Conservation (phyloP, 768 basidiomycete species). For the Filobasidium wieringae region DNA sequence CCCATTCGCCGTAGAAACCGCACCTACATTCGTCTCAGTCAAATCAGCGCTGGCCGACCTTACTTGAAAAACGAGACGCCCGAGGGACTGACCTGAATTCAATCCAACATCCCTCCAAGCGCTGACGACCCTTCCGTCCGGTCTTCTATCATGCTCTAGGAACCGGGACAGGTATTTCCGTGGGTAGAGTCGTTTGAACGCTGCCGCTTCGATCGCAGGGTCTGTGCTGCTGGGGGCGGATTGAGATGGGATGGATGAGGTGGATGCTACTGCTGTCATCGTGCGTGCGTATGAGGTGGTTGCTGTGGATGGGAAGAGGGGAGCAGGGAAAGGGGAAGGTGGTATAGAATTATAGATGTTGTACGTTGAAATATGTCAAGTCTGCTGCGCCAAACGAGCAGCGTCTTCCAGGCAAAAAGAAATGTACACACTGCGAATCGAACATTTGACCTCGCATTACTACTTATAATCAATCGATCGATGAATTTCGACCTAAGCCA, state of each 20-base stretch:
- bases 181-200: slow-evolving; percentile 83
- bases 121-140: slow-evolving; percentile 63
- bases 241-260: slow-evolving; percentile 10
- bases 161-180: slow-evolving; percentile 77
- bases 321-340: too few relatives aligned
- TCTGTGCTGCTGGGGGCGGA: background rate
- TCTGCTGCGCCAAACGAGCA: too few relatives aligned
- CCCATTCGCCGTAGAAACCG: slow-evolving; percentile 85
- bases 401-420: too few relatives aligned
- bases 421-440: too few relatives aligned
- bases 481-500: too few relatives aligned
- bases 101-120: slow-evolving; percentile 65
- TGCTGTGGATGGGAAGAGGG: too few relatives aligned
- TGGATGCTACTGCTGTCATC: slow-evolving; percentile 16
- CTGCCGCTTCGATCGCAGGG: slow-evolving; percentile 28
- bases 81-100: slow-evolving; percentile 60
- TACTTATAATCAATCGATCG: too few relatives aligned
- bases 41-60: background rate
- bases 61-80: background rate
- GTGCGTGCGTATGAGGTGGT: too few relatives aligned
- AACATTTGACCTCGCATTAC: too few relatives aligned
- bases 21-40: slow-evolving; percentile 30
- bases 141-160: slow-evolving; percentile 60
- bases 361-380: too few relatives aligned
- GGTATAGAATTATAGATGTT: too few relatives aligned